Evolutionary conservation across 345 rosid genomes (phyloP).

Genomic region (Brassica carinata): DNA sequence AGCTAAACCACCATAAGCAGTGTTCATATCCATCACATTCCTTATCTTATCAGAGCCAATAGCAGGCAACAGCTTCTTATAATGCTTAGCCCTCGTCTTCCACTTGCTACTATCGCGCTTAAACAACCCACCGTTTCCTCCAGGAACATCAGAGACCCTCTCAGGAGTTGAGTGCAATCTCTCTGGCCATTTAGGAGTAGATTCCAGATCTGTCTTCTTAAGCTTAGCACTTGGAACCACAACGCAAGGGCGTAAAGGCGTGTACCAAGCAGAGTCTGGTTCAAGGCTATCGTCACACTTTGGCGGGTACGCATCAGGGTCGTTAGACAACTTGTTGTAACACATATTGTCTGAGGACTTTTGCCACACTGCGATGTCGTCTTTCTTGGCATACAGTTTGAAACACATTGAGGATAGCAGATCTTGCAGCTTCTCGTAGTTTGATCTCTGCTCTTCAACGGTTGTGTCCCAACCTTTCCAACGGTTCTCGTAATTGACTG

Average conservation of each 20-base stretch:
- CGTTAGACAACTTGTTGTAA: neutral
- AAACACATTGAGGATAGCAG: neutral
- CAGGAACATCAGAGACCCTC: neutral
- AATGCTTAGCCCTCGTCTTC: neutral
- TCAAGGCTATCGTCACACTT: neutral
- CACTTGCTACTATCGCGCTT: neutral
- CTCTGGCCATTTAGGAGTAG: neutral
- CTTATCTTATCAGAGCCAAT: neutral
- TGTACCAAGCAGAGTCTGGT: neutral
- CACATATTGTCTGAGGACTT: neutral
- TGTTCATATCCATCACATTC: neutral
- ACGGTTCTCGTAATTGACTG: neutral
- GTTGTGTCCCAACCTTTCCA: constrained; percentile 1
- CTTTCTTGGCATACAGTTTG: neutral
- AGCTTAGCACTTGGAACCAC: neutral
- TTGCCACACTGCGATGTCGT: neutral
- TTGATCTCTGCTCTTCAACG: neutral
- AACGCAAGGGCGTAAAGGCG: neutral
- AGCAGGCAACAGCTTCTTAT: neutral
- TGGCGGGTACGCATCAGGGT: neutral
- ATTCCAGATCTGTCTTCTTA: neutral
- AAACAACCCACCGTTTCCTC: neutral
- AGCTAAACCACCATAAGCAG: neutral
- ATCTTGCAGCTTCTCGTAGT: neutral
- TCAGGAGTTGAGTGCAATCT: neutral